These are phyloP conservation scores for Hypoxylon rickii DNA, from an alignment of 495 filamentous ascomycete genomes.

Conservation along the genomic window DNA sequence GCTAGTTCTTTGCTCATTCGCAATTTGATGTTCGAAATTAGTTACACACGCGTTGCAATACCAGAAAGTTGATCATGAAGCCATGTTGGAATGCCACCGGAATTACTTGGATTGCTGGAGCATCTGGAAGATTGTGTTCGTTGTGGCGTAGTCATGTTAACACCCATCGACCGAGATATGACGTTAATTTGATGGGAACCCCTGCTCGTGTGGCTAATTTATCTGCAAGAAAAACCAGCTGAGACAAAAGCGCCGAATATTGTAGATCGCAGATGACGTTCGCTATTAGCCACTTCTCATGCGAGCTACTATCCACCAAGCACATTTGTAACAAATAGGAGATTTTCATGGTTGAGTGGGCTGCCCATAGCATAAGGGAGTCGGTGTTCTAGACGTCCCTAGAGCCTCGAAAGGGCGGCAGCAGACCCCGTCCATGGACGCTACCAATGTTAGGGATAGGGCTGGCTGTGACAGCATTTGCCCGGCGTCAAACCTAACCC, in stretches of 20 bases:
- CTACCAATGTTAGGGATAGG: too few species aligned
- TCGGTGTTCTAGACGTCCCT: neutral
- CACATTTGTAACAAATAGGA: slow-evolving; percentile 10
- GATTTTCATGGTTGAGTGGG: neutral
- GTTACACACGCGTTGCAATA: too few species aligned
- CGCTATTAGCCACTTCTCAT: slow-evolving; percentile 5
- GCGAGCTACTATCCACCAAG: too few species aligned
- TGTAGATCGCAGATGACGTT: slow-evolving; percentile 18
- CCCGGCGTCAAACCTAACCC: slow-evolving; percentile 13
- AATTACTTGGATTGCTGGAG: too few species aligned
- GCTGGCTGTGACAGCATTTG: slow-evolving; percentile 1
- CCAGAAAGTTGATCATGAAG: too few species aligned
- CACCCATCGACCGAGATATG: slow-evolving; percentile 21
- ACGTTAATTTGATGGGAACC: slow-evolving; percentile 29
- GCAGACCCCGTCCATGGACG: too few species aligned
- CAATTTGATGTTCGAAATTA: too few species aligned
- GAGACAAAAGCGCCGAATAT: neutral
- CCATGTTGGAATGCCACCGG: too few species aligned
- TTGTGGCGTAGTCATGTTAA: neutral
- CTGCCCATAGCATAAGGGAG: neutral
- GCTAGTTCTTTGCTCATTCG: too few species aligned
- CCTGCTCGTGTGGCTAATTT: slow-evolving; percentile 29
- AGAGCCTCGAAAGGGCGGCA: too few species aligned
- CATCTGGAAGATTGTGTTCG: too few species aligned
- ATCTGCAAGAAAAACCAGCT: slow-evolving; percentile 33